These are phyloP conservation scores for Aspergillus cejpii DNA, from an alignment of 2,329 filamentous ascomycete genomes.

Conservation along the genomic window DNA sequence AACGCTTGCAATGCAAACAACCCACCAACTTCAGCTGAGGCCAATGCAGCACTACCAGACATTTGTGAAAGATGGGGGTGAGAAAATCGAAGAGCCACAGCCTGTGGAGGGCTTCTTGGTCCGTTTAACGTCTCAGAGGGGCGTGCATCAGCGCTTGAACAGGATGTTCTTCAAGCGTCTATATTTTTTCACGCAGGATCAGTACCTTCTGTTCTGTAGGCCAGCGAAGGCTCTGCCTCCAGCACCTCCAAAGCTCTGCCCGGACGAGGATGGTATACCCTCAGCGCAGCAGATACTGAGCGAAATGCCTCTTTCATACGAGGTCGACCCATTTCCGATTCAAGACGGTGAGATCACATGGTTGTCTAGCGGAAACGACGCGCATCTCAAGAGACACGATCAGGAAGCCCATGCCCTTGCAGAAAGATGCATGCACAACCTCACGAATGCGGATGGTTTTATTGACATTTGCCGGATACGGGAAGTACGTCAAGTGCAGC, in stretches of 20 bases:
- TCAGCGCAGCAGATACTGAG: constrained; percentile 50
- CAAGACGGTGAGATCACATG: constrained; percentile 51
- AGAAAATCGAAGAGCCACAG: constrained; percentile 50
- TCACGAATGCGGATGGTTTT: constrained; percentile 56
- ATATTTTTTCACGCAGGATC: constrained; percentile 59
- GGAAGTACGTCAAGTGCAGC: constrained; percentile 51
- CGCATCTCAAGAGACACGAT: constrained; percentile 48
- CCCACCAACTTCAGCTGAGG: constrained; percentile 60
- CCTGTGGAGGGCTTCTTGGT: constrained; percentile 62
- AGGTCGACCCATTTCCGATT: constrained; percentile 55
- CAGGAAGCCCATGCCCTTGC: constrained; percentile 54
- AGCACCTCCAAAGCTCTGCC: constrained; percentile 50
- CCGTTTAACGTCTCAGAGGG: constrained; percentile 57
- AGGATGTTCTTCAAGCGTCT: constrained; percentile 59
- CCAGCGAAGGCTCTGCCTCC: constrained; percentile 56
- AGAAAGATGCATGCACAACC: constrained; percentile 52
- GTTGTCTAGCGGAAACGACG: constrained; percentile 45
- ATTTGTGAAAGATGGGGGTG: constrained; percentile 35
- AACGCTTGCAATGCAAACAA: constrained; percentile 59
- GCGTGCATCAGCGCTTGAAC: constrained; percentile 52
- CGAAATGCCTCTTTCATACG: constrained; percentile 55
- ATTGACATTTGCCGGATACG: constrained; percentile 55
- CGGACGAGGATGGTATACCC: constrained; percentile 44
- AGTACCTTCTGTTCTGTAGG: constrained; percentile 56
- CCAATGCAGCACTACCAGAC: constrained; percentile 61